Conservation (phyloP, 2,329 filamentous ascomycete genomes). For the Penicillium concentricum region DNA sequence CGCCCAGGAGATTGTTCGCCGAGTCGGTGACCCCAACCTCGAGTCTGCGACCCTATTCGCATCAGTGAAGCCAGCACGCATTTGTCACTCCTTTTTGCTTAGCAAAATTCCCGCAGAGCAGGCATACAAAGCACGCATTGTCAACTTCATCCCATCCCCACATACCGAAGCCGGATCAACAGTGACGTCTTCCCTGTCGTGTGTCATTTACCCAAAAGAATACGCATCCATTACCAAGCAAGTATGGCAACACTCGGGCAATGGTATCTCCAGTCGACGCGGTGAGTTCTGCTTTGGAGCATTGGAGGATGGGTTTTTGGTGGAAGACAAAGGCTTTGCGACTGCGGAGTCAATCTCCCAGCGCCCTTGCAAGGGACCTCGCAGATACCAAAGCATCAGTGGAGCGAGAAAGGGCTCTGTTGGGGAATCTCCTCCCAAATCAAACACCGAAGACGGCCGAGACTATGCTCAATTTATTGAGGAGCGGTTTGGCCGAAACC, state of each 20-base stretch:
- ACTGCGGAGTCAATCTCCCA: constrained; percentile 24
- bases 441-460: constrained; percentile 45
- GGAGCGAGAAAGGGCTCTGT: constrained; percentile 49
- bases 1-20: constrained; percentile 63
- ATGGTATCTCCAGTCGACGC: constrained; percentile 85
- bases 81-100: constrained; percentile 73
- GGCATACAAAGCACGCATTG: constrained; percentile 53
- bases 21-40: constrained; percentile 56
- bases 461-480: constrained; percentile 84
- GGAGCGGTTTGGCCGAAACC: constrained; percentile 88
- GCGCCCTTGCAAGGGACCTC: constrained; percentile 66
- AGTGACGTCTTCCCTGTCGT: constrained; percentile 62
- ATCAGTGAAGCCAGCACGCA: constrained; percentile 63
- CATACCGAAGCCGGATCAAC: constrained; percentile 61
- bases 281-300: constrained; percentile 84
- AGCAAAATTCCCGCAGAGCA: constrained; percentile 33
- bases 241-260: constrained; percentile 96
- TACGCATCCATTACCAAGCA: constrained; percentile 76
- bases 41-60: constrained; percentile 78
- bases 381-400: constrained; percentile 66
- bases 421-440: constrained; percentile 37
- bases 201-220: constrained; percentile 68
- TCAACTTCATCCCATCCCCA: constrained; percentile 56
- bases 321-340: constrained; percentile 45
- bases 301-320: constrained; percentile 67